Conservation (phyloP, 768 basidiomycete genomes). For the Phylloporus scabripes region DNA sequence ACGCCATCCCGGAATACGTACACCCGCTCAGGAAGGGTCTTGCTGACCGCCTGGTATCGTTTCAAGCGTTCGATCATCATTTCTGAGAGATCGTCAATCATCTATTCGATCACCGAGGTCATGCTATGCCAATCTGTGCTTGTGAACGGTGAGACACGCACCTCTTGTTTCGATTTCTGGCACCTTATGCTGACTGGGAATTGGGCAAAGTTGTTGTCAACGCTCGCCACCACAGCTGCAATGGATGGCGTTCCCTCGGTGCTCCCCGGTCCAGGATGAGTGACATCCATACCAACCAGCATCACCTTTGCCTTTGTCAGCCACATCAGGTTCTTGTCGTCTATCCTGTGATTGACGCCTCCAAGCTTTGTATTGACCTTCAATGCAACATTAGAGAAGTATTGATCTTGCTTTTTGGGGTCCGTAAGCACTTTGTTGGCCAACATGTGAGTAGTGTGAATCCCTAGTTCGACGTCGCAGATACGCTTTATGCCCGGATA, state of each 20-base stretch:
- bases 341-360: slow-evolving; percentile 75
- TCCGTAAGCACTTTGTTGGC: slow-evolving; percentile 54
- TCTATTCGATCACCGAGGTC: slow-evolving; percentile 37
- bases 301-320: slow-evolving; percentile 64
- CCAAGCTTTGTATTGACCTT: slow-evolving; percentile 84
- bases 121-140: neutral
- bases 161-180: slow-evolving; percentile 41
- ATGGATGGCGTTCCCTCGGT: slow-evolving; percentile 72
- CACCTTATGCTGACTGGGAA: slow-evolving; percentile 71
- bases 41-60: slow-evolving; percentile 51
- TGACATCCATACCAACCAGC: slow-evolving; percentile 83
- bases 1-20: slow-evolving; percentile 79
- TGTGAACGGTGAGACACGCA: neutral
- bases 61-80: slow-evolving; percentile 72
- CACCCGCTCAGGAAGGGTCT: slow-evolving; percentile 57
- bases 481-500: slow-evolving; percentile 80
- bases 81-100: slow-evolving; percentile 56
- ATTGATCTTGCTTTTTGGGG: slow-evolving; percentile 62
- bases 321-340: slow-evolving; percentile 54
- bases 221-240: slow-evolving; percentile 75
- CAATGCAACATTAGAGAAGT: slow-evolving; percentile 75
- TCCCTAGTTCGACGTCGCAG: slow-evolving; percentile 66
- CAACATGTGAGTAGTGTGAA: slow-evolving; percentile 73
- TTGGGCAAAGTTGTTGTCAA: slow-evolving; percentile 64
- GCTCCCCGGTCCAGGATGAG: slow-evolving; percentile 69